Conservation (phyloP, 2,329 filamentous ascomycete species). For the Botrytis fragariae region DNA sequence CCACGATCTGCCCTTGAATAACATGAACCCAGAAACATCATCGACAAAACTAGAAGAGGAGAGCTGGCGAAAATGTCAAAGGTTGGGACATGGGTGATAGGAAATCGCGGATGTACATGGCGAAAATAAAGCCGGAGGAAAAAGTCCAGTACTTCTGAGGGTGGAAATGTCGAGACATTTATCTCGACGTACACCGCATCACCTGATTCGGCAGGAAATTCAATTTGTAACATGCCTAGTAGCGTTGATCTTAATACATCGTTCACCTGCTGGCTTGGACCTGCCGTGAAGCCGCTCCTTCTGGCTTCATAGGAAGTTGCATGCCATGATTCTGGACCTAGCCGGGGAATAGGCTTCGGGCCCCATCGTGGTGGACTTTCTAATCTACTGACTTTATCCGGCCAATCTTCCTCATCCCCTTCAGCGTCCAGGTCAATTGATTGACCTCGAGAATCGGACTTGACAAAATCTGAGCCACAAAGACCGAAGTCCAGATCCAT, state of each 20-base stretch:
- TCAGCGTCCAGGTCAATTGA: slow-evolving; percentile 28
- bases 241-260: slow-evolving; percentile 26
- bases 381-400: slow-evolving; percentile 30
- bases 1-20: slow-evolving; percentile 33
- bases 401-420: slow-evolving; percentile 35
- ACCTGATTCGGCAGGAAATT: slow-evolving; percentile 13
- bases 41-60: slow-evolving; percentile 32
- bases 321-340: slow-evolving; percentile 34
- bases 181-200: slow-evolving; percentile 25
- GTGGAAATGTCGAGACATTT: slow-evolving; percentile 31
- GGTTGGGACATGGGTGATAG: slow-evolving; percentile 34
- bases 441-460: neutral
- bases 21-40: slow-evolving; percentile 37
- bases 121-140: slow-evolving; percentile 35
- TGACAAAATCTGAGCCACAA: neutral
- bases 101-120: slow-evolving; percentile 34
- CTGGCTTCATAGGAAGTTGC: slow-evolving; percentile 32
- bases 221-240: slow-evolving; percentile 21
- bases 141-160: slow-evolving; percentile 33
- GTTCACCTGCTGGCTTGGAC: slow-evolving; percentile 29
- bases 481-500: slow-evolving; percentile 11
- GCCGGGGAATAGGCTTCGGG: slow-evolving; percentile 26
- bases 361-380: slow-evolving; percentile 21
- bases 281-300: slow-evolving; percentile 22
- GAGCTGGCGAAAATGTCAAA: slow-evolving; percentile 32